phyloP scores from a whole-genome alignment of 345 rosid genomes.

The Citrus sp. region DNA sequence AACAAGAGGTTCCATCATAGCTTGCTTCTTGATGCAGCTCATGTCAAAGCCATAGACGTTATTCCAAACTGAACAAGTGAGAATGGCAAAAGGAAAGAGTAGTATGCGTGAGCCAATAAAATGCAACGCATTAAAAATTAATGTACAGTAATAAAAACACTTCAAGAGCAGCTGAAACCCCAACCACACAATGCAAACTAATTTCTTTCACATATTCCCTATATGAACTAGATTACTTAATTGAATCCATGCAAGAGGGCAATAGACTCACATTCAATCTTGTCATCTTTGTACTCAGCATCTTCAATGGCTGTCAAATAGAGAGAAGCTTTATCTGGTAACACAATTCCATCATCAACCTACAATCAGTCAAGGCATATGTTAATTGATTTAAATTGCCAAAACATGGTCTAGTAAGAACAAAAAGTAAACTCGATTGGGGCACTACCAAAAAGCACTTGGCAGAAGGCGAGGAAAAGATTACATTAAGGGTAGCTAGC shows the following conservation, averaged over 20 bases:
- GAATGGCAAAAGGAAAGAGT: neutral
- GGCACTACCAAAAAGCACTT: neutral
- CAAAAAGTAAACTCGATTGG: neutral
- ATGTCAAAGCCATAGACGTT: conserved; percentile 91
- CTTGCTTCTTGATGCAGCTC: conserved; percentile 98
- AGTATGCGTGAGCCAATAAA: conserved; percentile 3
- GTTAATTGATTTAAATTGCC: neutral
- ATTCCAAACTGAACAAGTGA: conserved; percentile 69
- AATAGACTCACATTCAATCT: conserved; percentile 77
- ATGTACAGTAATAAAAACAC: neutral
- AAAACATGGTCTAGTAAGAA: neutral
- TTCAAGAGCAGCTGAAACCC: neutral
- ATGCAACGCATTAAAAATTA: neutral
- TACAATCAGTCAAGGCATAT: conserved; percentile 21
- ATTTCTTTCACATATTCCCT: neutral
- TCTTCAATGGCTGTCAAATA: conserved; percentile 92
- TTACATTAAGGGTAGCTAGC: neutral
- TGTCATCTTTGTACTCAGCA: conserved; percentile 92
- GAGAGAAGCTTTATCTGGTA: conserved; percentile 93
- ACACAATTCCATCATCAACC: conserved; percentile 77
- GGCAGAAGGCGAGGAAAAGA: neutral
- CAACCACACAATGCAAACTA: neutral
- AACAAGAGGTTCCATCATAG: conserved; percentile 95
- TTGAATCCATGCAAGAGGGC: neutral
- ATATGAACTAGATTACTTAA: neutral